Conservation (phyloP, 2,329 filamentous ascomycete species). For the Diaporthe humulicola region DNA sequence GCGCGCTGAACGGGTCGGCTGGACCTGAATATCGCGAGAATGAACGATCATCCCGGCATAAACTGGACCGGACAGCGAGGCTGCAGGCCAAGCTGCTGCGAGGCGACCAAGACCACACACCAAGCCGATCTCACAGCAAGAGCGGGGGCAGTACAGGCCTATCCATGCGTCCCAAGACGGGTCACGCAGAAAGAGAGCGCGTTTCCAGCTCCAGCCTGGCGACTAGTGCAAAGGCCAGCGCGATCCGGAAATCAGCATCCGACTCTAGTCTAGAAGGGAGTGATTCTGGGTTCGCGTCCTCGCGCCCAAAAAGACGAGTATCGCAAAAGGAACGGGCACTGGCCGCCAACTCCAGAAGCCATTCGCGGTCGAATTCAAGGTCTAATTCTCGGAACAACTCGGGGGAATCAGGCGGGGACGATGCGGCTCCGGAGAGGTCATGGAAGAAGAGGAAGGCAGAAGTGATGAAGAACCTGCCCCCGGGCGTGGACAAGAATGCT, state of each 20-base stretch:
- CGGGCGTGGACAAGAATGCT: slow-evolving; percentile 83
- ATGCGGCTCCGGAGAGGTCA: slow-evolving; percentile 56
- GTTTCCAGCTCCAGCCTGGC: slow-evolving; percentile 28
- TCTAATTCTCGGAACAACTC: slow-evolving; percentile 37
- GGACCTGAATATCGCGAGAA: slow-evolving; percentile 43
- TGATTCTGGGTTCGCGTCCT: slow-evolving; percentile 28
- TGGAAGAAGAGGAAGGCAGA: slow-evolving; percentile 74
- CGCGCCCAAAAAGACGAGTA: slow-evolving; percentile 31
- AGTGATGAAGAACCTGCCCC: slow-evolving; percentile 82
- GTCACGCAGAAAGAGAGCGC: slow-evolving; percentile 29
- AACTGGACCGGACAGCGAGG: slow-evolving; percentile 15
- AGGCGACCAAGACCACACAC: slow-evolving; percentile 36
- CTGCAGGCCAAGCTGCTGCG: slow-evolving; percentile 23
- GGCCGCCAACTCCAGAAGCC: background rate
- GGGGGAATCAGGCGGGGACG: slow-evolving; percentile 57
- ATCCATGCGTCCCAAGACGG: slow-evolving; percentile 40
- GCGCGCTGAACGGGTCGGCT: slow-evolving; percentile 59
- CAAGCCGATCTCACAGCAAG: slow-evolving; percentile 40
- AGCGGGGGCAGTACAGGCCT: slow-evolving; percentile 45
- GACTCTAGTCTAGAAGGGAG: slow-evolving; percentile 37
- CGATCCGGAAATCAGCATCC: slow-evolving; percentile 35
- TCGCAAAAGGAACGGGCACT: slow-evolving; percentile 36
- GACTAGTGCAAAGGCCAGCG: slow-evolving; percentile 28
- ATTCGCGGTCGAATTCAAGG: slow-evolving; percentile 31
- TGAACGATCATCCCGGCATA: slow-evolving; percentile 32